Evolutionary conservation across 2,329 filamentous ascomycete genomes (phyloP).

Genomic region (Botryosphaeria dothidea): DNA sequence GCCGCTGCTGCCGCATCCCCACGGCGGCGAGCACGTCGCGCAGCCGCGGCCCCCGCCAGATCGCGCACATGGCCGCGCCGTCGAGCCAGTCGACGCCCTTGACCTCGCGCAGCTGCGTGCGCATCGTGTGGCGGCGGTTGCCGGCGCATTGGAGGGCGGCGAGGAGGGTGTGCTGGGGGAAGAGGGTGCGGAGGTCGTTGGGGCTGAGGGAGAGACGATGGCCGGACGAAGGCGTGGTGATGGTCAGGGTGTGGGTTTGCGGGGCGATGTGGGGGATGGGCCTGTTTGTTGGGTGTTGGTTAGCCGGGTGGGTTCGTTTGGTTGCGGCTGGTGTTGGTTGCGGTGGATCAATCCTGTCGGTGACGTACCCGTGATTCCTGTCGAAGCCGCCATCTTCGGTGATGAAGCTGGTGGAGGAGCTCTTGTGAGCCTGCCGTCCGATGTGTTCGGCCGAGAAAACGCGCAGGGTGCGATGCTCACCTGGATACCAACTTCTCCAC

Average conservation of each 20-base stretch:
- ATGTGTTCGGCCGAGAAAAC: not conserved
- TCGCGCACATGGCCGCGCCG: conserved; percentile 62
- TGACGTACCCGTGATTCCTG: conserved; percentile 53
- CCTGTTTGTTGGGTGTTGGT: conserved; percentile 18
- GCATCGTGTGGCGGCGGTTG: conserved; percentile 62
- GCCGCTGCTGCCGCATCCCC: not conserved
- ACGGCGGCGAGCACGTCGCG: conserved; percentile 48
- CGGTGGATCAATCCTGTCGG: not conserved
- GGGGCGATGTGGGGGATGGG: conserved; percentile 52
- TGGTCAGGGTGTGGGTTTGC: conserved; percentile 42
- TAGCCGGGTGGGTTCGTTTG: not conserved
- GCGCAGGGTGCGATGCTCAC: conserved; percentile 22
- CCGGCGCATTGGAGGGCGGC: conserved; percentile 62
- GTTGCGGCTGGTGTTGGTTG: not conserved
- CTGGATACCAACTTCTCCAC: conserved; percentile 47
- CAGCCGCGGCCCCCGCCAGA: conserved; percentile 56
- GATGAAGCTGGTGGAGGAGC: conserved; percentile 46
- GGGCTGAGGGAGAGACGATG: conserved; percentile 36
- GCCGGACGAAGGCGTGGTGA: conserved; percentile 39
- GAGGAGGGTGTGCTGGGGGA: conserved; percentile 56
- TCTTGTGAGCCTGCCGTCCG: not conserved
- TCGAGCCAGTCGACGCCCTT: conserved; percentile 62
- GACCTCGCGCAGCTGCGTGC: conserved; percentile 60
- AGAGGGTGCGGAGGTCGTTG: conserved; percentile 46
- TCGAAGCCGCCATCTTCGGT: conserved; percentile 53